These are phyloP conservation scores for Dactylorhiza incarnata DNA, from an alignment of 106 monocot genomes.

Conservation along the genomic window DNA sequence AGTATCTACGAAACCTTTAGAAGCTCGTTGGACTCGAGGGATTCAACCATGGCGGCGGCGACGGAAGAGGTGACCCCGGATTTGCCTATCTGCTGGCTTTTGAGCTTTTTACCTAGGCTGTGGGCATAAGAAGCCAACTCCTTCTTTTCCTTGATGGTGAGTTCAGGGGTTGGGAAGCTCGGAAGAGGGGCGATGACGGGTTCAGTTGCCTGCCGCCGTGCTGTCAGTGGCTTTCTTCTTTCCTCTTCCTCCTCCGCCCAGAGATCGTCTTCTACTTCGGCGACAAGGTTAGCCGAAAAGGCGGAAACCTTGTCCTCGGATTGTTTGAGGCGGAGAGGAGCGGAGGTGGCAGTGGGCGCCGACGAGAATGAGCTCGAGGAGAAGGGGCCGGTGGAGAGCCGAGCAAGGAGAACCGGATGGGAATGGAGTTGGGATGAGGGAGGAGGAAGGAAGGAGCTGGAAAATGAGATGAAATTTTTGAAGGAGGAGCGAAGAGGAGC, in stretches of 20 bases:
- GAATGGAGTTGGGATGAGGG: neutral
- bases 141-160: no score
- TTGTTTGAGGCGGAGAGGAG: no score
- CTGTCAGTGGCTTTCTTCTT: neutral
- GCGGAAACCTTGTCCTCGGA: neutral
- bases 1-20: conserved; percentile 49
- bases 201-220: neutral
- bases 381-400: neutral
- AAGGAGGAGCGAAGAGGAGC: no score
- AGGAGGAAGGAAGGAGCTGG: neutral
- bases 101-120: no score
- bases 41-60: conserved; percentile 64
- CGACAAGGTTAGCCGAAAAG: neutral
- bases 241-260: conserved; percentile 5
- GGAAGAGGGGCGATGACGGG: neutral
- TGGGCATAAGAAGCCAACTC: no score
- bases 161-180: no score
- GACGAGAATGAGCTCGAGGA: neutral
- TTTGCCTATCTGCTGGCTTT: conserved; percentile 65
- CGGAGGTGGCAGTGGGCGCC: neutral
- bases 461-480: neutral
- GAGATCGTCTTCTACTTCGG: neutral
- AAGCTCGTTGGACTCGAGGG: conserved; percentile 90
- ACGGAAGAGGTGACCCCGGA: conserved; percentile 78
- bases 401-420: neutral